Evolutionary conservation across 1,139 yeast genomes (phyloP).

Genomic region (Martiniozyma asiatica): DNA sequence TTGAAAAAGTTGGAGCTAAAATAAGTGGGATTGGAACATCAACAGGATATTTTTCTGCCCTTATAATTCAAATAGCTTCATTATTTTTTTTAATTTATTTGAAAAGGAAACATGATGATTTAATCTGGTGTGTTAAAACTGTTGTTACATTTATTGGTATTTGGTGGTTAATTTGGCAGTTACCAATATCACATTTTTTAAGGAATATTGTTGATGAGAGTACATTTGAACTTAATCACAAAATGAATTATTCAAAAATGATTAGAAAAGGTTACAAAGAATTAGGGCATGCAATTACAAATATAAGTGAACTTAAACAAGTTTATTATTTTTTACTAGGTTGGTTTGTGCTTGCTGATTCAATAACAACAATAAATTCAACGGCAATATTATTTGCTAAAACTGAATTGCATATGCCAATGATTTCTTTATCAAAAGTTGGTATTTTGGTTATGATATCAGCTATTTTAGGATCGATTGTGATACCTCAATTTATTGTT

Average conservation of each 20-base stretch:
- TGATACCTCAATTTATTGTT: conserved; percentile 37
- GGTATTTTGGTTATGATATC: conserved; percentile 51
- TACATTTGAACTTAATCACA: background rate
- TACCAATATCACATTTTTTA: conserved; percentile 39
- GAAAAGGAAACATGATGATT: conserved; percentile 22
- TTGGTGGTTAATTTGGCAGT: conserved; percentile 62
- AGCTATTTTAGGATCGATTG: conserved; percentile 51
- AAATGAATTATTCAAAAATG: conserved; percentile 4
- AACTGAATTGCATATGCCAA: conserved; percentile 51
- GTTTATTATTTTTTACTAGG: conserved; percentile 48
- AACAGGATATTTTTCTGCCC: conserved; percentile 50
- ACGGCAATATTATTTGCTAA: conserved; percentile 63
- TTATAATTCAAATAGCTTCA: conserved; percentile 46
- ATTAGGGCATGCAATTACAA: conserved; percentile 36
- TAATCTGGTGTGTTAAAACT: conserved; percentile 27
- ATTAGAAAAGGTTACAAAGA: conserved; percentile 43
- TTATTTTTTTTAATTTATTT: conserved; percentile 31
- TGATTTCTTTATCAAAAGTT: conserved; percentile 45
- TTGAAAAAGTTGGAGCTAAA: conserved; percentile 28
- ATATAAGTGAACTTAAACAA: conserved; percentile 45
- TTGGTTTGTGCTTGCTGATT: conserved; percentile 63
- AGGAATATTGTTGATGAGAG: conserved; percentile 23
- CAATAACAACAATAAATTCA: conserved; percentile 60
- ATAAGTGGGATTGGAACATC: conserved; percentile 61
- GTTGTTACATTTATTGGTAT: conserved; percentile 50